Evolutionary conservation across 75 land plant species (phyloP), one percentile per base, ranked within the genome.

Genomic region (Chamaecyparis obtusa): DNA sequence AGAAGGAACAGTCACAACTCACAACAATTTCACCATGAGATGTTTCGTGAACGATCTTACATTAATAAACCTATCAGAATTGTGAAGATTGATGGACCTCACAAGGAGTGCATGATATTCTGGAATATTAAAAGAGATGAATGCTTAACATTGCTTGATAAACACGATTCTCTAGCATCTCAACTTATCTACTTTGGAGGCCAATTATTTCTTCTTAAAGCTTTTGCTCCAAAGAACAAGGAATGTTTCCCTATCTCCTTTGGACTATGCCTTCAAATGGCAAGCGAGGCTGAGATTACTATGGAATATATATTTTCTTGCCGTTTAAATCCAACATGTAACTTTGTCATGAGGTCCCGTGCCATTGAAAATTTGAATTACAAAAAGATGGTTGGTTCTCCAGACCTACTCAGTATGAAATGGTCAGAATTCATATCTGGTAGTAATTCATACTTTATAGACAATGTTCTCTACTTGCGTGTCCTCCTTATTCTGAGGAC

Each of bases 81-180:
- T 51, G 88, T 92, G 41, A 87, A 92, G 77, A 88, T 90, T 85
- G 92, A 90, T 85, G 33, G 72, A 19, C 91, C 93, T 19, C 82
- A 86, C 71, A 88, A 87, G 74, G 90, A 91, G 43, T 92, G 92
- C 75, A 77, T 90, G n/a, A 88, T 92, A 27, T 92, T 75, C 54
- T 78, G 90, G 32, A 90, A 92, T 85, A 86, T 92, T 83, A 90
- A 90, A 86, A 87, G 64, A 51, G 93, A 92, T 14, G 92, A 92
- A 30, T 92, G 32, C 24, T 60, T 60, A 60, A 19, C 4, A 60
- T 4, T 17, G 1, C 3, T 9, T 32, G 10, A 8, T 8, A 72
- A 32, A 72, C 49, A 0, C 0, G 19, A 17, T 2, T 60, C 5
- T 30, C 14, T 30, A 30, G 6, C 2, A 10, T 72, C 75, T 72